These are phyloP conservation scores for Fusarium longipes DNA, from an alignment of 2,329 filamentous ascomycete genomes.

Conservation along the genomic window DNA sequence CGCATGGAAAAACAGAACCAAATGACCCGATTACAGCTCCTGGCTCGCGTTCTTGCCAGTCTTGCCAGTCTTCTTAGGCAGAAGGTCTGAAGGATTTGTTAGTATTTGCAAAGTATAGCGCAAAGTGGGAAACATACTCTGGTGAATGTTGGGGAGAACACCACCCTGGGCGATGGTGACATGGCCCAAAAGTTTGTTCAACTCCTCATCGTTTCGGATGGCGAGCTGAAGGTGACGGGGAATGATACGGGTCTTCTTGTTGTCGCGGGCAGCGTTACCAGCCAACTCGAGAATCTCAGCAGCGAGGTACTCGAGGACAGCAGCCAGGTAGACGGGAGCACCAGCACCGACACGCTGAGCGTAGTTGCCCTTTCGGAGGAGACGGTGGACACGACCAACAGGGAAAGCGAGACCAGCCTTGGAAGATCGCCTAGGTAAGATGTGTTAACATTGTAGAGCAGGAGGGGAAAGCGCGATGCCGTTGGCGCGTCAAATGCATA, in stretches of 20 bases:
- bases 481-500: conserved; percentile 4
- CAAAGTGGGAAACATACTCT: conserved; percentile 73
- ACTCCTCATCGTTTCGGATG: conserved; percentile 98
- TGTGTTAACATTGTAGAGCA: conserved; percentile 19
- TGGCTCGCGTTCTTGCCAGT: conserved; percentile 91
- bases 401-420: conserved; percentile 99
- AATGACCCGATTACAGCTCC: conserved; percentile 79
- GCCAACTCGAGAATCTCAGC: conserved; percentile 99
- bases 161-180: conserved; percentile 97
- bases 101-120: conserved; percentile 45
- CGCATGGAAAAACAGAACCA: conserved; percentile 64
- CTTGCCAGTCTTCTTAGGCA: conserved; percentile 99
- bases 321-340: conserved; percentile 96
- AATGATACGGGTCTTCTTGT: conserved; percentile 99
- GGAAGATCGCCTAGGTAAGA: conserved; percentile 83
- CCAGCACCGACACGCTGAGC: conserved; percentile 99
- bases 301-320: conserved; percentile 97
- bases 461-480: conserved; percentile 9
- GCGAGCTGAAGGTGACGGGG: conserved; percentile 98
- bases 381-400: conserved; percentile 98
- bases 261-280: conserved; percentile 98
- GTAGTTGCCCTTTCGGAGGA: conserved; percentile 99
- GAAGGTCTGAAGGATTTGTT: conserved; percentile 75
- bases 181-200: conserved; percentile 98
- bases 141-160: conserved; percentile 97